Conservation (phyloP, 176 grass and related monocot genomes). For the Oryza glumipatula region DNA sequence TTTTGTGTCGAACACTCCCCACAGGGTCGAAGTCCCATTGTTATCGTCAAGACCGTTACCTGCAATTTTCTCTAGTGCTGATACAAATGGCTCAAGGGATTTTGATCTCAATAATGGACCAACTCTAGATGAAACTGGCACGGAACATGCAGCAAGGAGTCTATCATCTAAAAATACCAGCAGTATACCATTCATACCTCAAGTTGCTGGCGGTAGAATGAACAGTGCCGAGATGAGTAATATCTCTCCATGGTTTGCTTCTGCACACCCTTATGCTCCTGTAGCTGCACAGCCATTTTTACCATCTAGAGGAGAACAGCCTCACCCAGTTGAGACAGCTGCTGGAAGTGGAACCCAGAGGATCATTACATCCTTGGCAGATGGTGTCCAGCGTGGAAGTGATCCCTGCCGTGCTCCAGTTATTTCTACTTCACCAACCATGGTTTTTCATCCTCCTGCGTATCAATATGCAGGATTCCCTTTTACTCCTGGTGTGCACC, state of each 20-base stretch:
- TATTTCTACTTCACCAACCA: slow-evolving; percentile 63
- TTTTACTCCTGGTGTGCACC: slow-evolving; percentile 54
- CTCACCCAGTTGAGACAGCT: slow-evolving; percentile 56
- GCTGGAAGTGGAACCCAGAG: slow-evolving; percentile 54
- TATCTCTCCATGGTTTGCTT: slow-evolving; percentile 65
- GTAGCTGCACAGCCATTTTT: slow-evolving; percentile 69
- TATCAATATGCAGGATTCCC: slow-evolving; percentile 67
- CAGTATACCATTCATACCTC: slow-evolving; percentile 57
- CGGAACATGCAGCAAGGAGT: slow-evolving; percentile 53
- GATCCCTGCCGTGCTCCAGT: slow-evolving; percentile 55
- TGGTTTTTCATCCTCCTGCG: slow-evolving; percentile 62
- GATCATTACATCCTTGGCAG: slow-evolving; percentile 45
- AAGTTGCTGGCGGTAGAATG: slow-evolving; percentile 56
- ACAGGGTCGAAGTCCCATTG: slow-evolving; percentile 57
- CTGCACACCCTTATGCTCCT: slow-evolving; percentile 53
- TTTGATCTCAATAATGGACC: slow-evolving; percentile 89
- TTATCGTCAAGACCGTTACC: slow-evolving; percentile 41
- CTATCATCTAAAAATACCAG: slow-evolving; percentile 47
- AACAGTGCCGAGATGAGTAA: slow-evolving; percentile 56
- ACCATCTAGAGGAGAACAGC: slow-evolving; percentile 68
- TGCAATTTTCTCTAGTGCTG: slow-evolving; percentile 41
- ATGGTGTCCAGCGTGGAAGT: slow-evolving; percentile 51
- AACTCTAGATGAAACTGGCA: slow-evolving; percentile 64
- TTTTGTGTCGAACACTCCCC: slow-evolving; percentile 33
- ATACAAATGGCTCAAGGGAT: slow-evolving; percentile 53